Base-by-base conservation (phyloP, 2,329 filamentous ascomycete species). In the Phoma herbarum region DNA sequence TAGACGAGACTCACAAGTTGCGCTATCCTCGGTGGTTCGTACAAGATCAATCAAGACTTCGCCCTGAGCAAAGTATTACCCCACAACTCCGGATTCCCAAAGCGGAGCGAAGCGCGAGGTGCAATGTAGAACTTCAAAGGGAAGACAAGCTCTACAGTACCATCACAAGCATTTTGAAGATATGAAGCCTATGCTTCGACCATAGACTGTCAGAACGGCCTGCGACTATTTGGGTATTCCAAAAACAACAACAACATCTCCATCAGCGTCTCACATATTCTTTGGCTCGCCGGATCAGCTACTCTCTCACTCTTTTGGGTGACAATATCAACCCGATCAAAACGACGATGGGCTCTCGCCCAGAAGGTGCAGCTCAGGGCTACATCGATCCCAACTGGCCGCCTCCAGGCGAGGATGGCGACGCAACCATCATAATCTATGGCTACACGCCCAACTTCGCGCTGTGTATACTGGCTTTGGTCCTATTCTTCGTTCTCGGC, bases 301-400 rank as follows among this genome's bases (percentile, higher is more conserved):
- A n/a, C n/a, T 12, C 12, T 25, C 10, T 20, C 39, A 8, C 10
- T 18, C 31, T n/a, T 11, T n/a, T 6, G 16, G n/a, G 12, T 43
- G 12, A 23, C 9, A 20, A 2, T 22, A 20, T 12, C 12, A 18
- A 11, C 0, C 22, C 1, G 9, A 14, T 5, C 23, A 14, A 26
- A 28, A 35, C 14, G 25, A 25, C 35, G 3, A 63, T 59, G 55
- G 48, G 48, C 44, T 49, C 56, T 22, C 43, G 20, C 4, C 56
- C 53, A 22, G 51, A 25, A 39, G 53, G 46, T 14, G 26, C 57
- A 29, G 45, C 60, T 26, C 59, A 58, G 7, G 73, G 81, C 62
- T 85, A 83, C 49, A 72, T 84, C 54, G 82, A 86, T 65, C 83
- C 83, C 31, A 78, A 82, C 69, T 85, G 82, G 56, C 81, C 83